Evolutionary conservation across 345 rosid genomes (phyloP), one percentile per base, ranked within the genome.

Genomic region (Limnanthes douglasii): DNA sequence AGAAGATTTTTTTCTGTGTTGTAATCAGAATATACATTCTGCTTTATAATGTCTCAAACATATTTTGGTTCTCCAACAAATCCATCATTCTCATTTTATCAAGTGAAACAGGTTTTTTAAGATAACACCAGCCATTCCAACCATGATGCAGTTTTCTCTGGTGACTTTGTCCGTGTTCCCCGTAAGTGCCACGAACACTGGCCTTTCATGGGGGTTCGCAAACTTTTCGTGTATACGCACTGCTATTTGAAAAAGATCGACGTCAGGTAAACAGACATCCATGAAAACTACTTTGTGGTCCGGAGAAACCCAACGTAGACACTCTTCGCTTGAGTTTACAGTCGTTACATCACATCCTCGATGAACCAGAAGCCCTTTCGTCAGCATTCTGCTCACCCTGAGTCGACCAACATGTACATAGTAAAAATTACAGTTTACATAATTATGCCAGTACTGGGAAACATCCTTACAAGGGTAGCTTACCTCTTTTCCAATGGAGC

Each of bases 61-160:
- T n/a, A n/a, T n/a, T n/a, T n/a, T n/a, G n/a, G n/a, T n/a, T n/a
- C n/a, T n/a, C n/a, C n/a, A n/a, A n/a, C n/a, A n/a, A n/a, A n/a
- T n/a, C n/a, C n/a, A n/a, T n/a, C n/a, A n/a, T 54, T 54, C 81
- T 75, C 95, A 92, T 81, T 64, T 78, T 71, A 33, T 85, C 94
- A 8, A 92, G 63, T 1, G 96, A 85, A 11, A 81, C 72, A 0
- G 95, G 96, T 43, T 81, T n/a, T n/a, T 92, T 43, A 63, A 51
- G 37, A 81, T 39, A 11, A 75, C 63, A 8, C 93, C 84, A 15
- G 81, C 96, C 64, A 92, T 63, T 21, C 99, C 90, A 19, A 64
- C 70, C 56, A 75, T 75, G 83, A 57, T 66, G 73, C 88, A 81
- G 24, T 72, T 85, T 42, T 81, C 99, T 59, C 69, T 81, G 0